Evolutionary conservation across 2,329 filamentous ascomycete genomes (phyloP).

Genomic region (Exserohilum rostratum): DNA sequence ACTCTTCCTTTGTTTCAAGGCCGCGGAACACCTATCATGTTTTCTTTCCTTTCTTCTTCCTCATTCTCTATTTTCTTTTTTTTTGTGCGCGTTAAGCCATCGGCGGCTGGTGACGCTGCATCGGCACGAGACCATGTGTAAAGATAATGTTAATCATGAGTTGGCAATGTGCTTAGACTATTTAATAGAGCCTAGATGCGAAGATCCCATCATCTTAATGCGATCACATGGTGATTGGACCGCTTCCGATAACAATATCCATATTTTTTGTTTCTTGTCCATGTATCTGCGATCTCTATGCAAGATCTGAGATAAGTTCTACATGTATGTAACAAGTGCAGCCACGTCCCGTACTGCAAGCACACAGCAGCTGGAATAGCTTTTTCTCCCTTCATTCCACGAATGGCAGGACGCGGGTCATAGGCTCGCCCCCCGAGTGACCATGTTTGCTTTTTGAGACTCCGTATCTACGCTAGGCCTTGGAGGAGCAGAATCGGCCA

Average conservation of each 20-base stretch:
- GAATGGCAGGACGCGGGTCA: background rate
- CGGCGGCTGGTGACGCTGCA: background rate
- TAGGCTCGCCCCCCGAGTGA: background rate
- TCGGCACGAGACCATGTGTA: background rate
- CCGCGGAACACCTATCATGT: constrained; percentile 1
- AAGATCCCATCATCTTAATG: background rate
- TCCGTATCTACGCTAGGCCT: background rate
- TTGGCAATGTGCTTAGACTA: background rate
- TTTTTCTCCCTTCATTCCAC: background rate
- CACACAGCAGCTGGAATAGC: background rate
- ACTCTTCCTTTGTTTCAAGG: background rate
- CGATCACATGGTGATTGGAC: background rate
- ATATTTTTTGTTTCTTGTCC: background rate
- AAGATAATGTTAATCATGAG: constrained; percentile 3
- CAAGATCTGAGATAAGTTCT: background rate
- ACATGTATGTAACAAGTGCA: background rate
- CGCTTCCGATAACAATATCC: background rate
- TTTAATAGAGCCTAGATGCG: too few species aligned
- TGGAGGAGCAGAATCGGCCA: background rate
- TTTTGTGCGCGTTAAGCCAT: background rate
- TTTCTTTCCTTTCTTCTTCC: background rate
- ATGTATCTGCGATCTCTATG: background rate
- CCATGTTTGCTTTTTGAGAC: background rate
- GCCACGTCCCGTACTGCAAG: background rate
- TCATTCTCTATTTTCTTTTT: background rate